Evolutionary conservation across 495 filamentous ascomycete genomes (phyloP), one percentile per base, ranked within the genome.

Genomic region (Aspergillus funiculosus): DNA sequence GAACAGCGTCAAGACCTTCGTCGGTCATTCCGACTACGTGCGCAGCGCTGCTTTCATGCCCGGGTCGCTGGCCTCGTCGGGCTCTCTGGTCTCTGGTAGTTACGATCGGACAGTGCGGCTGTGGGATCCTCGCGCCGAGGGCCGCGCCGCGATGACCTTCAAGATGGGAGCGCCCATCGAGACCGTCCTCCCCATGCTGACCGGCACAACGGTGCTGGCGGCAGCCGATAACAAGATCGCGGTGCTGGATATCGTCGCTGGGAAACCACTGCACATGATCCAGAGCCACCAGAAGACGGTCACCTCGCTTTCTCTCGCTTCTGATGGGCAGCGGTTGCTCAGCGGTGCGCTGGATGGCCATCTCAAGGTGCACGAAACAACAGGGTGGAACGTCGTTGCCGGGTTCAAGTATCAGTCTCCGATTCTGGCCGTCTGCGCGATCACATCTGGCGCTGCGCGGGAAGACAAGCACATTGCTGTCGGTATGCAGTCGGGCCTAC

Each of bases 281-380:
- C 81, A 85, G 43, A 95, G 89, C 58, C 94, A 99, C 63, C 92
- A 99, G 66, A 97, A 96, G 78, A 95, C 92, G 0, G 88, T 99
- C 22, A 97, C 92, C 0, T 79, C 86, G 3, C 75, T 99, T 25
- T 72, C 73, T 11, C 60, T 81, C n/a, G 92, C 89, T 0, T 87
- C 85, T 21, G 81, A 86, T 52, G 80, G 82, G 13, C 79, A 80
- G 37, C 77, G 94, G 32, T 72, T 99, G 36, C 76, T 99, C 47
- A 87, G 79, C 59, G 94, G 88, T 61, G 85, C 81, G 11, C 71
- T 99, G 24, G 92, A 99, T 63, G 94, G 94, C 10, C 92, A 96
- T 60, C 77, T 99, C 64, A 99, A 99, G 69, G 77, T 97, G 27
- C 95, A 91, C 51, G 91, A 97, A 66, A 92, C 89, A 1, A 78